phyloP scores from a whole-genome alignment of 371 early-diverging fungal genomes.

The Mortierella sp. region DNA sequence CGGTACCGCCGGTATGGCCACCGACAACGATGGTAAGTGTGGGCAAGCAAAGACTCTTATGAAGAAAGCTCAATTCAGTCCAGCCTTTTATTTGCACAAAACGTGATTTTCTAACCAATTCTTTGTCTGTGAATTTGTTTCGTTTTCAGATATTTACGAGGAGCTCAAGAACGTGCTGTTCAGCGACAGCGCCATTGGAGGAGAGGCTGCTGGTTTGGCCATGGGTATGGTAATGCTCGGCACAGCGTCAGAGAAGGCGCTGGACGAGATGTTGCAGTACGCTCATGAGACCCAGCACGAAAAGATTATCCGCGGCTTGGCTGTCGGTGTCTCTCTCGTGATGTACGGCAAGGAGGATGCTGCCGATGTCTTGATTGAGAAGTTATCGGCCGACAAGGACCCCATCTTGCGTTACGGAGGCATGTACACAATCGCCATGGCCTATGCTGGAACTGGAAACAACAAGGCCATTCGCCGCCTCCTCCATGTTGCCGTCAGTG shows the following conservation, averaged over 20 bases:
- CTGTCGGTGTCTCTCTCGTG: conserved; percentile 93
- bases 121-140: background rate
- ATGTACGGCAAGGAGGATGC: conserved; percentile 96
- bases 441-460: conserved; percentile 98
- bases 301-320: conserved; percentile 97
- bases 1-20: conserved; percentile 97
- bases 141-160: conserved; percentile 78
- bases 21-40: conserved; percentile 79
- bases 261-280: conserved; percentile 96
- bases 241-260: conserved; percentile 81
- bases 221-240: conserved; percentile 99
- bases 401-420: conserved; percentile 96
- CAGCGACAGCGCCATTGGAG: conserved; percentile 96
- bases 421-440: conserved; percentile 96
- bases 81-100: background rate
- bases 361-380: conserved; percentile 90
- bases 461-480: conserved; percentile 95
- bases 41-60: background rate
- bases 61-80: background rate
- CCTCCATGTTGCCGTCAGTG: conserved; percentile 97
- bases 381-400: conserved; percentile 92
- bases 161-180: conserved; percentile 89
- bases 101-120: background rate
- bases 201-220: conserved; percentile 97
- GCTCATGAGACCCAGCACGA: conserved; percentile 98